These are phyloP conservation scores for Cadophora sp. DNA, from an alignment of 2,329 filamentous ascomycete genomes.

Conservation along the genomic window DNA sequence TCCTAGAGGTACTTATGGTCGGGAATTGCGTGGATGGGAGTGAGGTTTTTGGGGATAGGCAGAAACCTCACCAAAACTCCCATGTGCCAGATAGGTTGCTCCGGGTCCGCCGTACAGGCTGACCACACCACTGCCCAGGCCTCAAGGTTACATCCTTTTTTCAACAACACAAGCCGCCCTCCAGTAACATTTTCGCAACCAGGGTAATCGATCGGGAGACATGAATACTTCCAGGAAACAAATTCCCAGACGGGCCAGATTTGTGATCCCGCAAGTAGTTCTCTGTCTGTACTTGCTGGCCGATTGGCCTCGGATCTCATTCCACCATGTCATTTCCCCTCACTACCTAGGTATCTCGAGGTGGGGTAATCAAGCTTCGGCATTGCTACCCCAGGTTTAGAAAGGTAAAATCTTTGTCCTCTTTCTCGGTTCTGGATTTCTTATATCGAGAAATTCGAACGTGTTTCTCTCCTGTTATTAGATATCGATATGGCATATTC, in stretches of 20 bases:
- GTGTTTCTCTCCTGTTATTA: not conserved
- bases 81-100: not conserved
- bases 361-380: not conserved
- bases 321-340: slow-evolving; percentile 14
- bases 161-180: not conserved
- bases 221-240: not conserved
- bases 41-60: slow-evolving; percentile 2
- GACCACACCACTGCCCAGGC: not conserved
- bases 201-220: not conserved
- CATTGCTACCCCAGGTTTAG: not conserved
- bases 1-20: slow-evolving; percentile 39
- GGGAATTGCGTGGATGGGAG: slow-evolving; percentile 21
- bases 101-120: slow-evolving; percentile 25
- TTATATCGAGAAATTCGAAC: not conserved
- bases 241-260: not conserved
- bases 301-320: not conserved
- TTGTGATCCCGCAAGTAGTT: not conserved
- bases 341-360: not conserved
- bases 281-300: not conserved
- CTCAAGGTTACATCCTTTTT: not conserved
- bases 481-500: slow-evolving; percentile 34
- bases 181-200: no score
- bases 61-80: not conserved
- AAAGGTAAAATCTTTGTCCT: not conserved
- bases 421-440: not conserved